These are phyloP conservation scores for Haplosporangium gracile DNA, from an alignment of 192 early-diverging fungal genomes.

Conservation along the genomic window DNA sequence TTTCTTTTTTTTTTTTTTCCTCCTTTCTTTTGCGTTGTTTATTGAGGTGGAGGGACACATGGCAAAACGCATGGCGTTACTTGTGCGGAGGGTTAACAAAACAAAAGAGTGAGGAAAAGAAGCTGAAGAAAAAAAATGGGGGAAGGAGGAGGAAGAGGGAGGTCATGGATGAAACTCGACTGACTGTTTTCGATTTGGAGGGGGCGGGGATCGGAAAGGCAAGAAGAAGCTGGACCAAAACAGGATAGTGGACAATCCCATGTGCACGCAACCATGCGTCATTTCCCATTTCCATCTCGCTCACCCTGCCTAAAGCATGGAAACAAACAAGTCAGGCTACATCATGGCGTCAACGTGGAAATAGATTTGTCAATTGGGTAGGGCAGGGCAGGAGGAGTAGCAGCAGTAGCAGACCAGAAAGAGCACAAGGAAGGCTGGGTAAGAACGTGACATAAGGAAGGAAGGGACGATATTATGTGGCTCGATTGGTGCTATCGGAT, in stretches of 20 bases:
- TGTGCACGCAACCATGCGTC: neutral
- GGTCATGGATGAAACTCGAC: neutral
- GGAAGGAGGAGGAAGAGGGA: slow-evolving; percentile 3
- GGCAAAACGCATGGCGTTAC: slow-evolving; percentile 4
- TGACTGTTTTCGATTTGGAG: neutral
- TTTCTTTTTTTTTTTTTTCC: slow-evolving; percentile 20
- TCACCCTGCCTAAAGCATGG: neutral
- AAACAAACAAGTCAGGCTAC: neutral
- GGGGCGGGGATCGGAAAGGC: neutral
- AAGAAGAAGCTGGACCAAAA: neutral
- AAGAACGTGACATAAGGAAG: neutral
- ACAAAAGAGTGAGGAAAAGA: neutral
- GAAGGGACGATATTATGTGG: neutral
- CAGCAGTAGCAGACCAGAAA: neutral
- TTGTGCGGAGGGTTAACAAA: neutral
- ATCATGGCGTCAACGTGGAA: slow-evolving; percentile 1
- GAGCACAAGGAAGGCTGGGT: neutral
- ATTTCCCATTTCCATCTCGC: neutral
- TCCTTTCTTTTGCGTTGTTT: neutral
- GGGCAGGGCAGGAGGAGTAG: neutral
- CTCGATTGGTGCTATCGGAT: neutral
- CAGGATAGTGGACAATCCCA: neutral
- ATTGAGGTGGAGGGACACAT: neutral
- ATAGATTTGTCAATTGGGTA: neutral
- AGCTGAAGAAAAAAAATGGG: neutral